Conservation (phyloP, 441 rosid genomes). For the Pelargonium citronellum region DNA sequence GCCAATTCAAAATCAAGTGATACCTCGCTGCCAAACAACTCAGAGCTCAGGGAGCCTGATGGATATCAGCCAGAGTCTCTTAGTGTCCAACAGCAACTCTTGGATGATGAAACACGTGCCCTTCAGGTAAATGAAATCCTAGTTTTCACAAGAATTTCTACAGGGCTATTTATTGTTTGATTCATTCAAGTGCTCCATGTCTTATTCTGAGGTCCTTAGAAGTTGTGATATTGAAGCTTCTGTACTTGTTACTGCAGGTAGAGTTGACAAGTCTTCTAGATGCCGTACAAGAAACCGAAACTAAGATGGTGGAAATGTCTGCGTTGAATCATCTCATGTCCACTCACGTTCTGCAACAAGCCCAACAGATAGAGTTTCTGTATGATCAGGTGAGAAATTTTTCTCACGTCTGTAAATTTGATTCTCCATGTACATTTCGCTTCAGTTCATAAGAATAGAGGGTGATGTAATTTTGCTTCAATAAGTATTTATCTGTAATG, state of each 20-base stretch:
- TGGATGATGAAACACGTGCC: constrained; percentile 88
- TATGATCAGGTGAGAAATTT: constrained; percentile 67
- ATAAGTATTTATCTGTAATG: neutral
- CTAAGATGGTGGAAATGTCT: constrained; percentile 98
- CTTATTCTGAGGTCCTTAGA: constrained; percentile 5
- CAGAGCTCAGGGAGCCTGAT: constrained; percentile 38
- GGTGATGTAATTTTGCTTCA: neutral
- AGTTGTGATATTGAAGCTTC: constrained; percentile 12
- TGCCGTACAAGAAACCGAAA: constrained; percentile 77
- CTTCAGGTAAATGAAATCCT: constrained; percentile 58
- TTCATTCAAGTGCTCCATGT: constrained; percentile 12
- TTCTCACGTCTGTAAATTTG: neutral
- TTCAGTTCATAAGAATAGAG: neutral
- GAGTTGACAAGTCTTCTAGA: constrained; percentile 81
- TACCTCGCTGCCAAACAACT: constrained; percentile 27
- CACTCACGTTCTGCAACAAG: constrained; percentile 88
- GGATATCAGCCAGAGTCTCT: constrained; percentile 50
- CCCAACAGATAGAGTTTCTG: constrained; percentile 74
- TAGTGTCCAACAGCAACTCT: constrained; percentile 57
- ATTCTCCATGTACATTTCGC: neutral
- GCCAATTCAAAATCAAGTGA: constrained; percentile 36
- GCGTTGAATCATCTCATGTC: constrained; percentile 92
- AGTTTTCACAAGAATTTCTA: constrained; percentile 7
- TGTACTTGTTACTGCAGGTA: constrained; percentile 42
- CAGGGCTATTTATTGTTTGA: neutral